Conservation (phyloP, 306 rosid species). For the Erythrophleum fordii region DNA sequence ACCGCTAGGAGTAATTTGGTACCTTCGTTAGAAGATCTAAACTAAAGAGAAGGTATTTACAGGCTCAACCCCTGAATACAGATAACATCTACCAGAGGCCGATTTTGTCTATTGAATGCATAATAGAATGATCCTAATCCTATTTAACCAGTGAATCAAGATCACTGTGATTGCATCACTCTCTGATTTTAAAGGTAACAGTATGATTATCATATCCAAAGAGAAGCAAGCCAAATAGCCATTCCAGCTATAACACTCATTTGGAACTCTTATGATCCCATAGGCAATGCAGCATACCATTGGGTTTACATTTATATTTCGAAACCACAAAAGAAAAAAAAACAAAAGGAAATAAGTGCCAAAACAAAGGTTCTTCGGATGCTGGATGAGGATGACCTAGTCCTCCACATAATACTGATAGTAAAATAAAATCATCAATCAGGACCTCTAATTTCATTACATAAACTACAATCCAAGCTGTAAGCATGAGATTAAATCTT, state of each 20-base stretch:
- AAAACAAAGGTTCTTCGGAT: background rate
- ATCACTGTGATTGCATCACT: background rate
- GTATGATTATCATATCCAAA: slow-evolving; percentile 8
- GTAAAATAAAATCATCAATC: background rate
- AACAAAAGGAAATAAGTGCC: background rate
- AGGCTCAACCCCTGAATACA: background rate
- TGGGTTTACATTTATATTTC: background rate
- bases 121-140: background rate
- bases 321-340: background rate
- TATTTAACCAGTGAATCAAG: slow-evolving; percentile 20
- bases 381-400: background rate
- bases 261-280: background rate
- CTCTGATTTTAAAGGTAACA: background rate
- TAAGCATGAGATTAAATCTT: slow-evolving; percentile 22
- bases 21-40: background rate
- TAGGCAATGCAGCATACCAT: background rate
- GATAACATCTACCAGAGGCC: slow-evolving; percentile 19
- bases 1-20: background rate
- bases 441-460: background rate
- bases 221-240: slow-evolving; percentile 18
- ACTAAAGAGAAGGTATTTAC: background rate
- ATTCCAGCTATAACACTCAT: background rate
- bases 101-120: background rate
- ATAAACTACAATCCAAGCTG: background rate
- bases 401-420: background rate